These are phyloP conservation scores for Diplodia sapinea DNA, from an alignment of 2,329 filamentous ascomycete species.

Conservation along the genomic window DNA sequence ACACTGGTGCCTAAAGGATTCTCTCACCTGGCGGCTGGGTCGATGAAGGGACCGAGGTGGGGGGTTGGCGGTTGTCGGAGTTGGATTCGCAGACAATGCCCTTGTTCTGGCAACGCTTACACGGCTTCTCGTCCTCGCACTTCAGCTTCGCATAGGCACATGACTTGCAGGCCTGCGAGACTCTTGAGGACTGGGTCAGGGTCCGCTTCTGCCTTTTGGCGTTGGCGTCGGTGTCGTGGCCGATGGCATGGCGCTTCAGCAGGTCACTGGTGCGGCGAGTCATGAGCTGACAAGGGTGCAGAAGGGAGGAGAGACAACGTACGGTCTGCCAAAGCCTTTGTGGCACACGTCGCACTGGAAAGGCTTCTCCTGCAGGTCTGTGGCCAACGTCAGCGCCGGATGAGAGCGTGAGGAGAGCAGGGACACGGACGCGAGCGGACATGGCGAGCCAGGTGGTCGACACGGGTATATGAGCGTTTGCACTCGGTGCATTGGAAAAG, in stretches of 20 bases:
- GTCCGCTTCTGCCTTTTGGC: constrained; percentile 34
- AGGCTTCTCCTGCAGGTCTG: constrained; percentile 52
- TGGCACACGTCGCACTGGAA: constrained; percentile 54
- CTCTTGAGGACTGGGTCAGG: constrained; percentile 39
- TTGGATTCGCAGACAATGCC: constrained; percentile 51
- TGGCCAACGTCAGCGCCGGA: neutral
- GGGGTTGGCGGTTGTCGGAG: constrained; percentile 31
- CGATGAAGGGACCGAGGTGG: constrained; percentile 37
- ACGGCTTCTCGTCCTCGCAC: constrained; percentile 62
- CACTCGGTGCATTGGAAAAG: constrained; percentile 60
- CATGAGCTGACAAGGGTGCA: neutral
- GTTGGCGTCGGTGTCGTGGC: constrained; percentile 49
- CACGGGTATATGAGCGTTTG: constrained; percentile 58
- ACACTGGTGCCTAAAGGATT: neutral
- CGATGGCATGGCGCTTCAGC: constrained; percentile 58
- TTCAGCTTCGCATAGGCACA: constrained; percentile 60
- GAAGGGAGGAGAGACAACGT: constrained; percentile 31
- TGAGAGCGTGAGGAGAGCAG: constrained; percentile 31
- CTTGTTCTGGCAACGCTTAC: constrained; percentile 58
- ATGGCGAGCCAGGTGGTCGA: constrained; percentile 61
- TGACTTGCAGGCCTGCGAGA: constrained; percentile 59
- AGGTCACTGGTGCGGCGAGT: constrained; percentile 48
- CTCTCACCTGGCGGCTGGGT: constrained; percentile 37
- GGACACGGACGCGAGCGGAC: constrained; percentile 54
- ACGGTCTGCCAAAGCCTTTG: constrained; percentile 56